These are phyloP conservation scores for Aureobasidium melanogenum DNA, from an alignment of 2,329 filamentous ascomycete genomes.

Conservation along the genomic window DNA sequence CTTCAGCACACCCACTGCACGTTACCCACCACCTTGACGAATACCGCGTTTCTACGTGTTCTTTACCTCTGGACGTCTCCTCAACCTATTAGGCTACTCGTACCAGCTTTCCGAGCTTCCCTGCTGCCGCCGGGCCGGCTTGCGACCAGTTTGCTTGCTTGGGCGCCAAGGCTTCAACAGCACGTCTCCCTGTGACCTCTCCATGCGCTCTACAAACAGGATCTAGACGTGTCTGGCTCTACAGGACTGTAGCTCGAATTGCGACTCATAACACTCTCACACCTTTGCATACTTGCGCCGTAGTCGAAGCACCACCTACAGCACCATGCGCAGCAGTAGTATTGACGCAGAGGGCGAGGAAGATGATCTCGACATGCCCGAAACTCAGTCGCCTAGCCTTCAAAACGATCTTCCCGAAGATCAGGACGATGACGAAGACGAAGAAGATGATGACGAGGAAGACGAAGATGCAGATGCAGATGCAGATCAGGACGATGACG, in stretches of 20 bases:
- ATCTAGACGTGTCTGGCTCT: background rate
- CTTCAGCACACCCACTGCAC: background rate
- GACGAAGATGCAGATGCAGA: slow-evolving; percentile 15
- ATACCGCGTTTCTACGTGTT: slow-evolving; percentile 8
- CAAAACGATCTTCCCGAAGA: slow-evolving; percentile 41
- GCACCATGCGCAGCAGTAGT: slow-evolving; percentile 11
- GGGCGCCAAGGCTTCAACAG: background rate
- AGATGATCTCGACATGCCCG: slow-evolving; percentile 23
- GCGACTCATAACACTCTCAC: background rate
- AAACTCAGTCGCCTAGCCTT: slow-evolving; percentile 26
- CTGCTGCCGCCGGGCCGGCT: background rate
- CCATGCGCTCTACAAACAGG: background rate
- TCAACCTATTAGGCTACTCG: background rate
- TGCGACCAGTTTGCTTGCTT: background rate
- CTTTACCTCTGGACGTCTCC: background rate
- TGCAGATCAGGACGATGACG: slow-evolving; percentile 38
- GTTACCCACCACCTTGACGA: background rate
- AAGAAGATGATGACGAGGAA: slow-evolving; percentile 32
- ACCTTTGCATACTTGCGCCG: background rate
- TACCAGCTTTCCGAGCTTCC: background rate
- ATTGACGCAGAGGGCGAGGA: slow-evolving; percentile 19
- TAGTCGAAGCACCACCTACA: background rate
- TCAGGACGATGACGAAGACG: slow-evolving; percentile 33
- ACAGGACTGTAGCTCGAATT: background rate
- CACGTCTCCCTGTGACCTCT: background rate